Evolutionary conservation across 208 protist species (phyloP), one percentile per base, ranked within the genome.

Genomic region (Lotmaria passim): DNA sequence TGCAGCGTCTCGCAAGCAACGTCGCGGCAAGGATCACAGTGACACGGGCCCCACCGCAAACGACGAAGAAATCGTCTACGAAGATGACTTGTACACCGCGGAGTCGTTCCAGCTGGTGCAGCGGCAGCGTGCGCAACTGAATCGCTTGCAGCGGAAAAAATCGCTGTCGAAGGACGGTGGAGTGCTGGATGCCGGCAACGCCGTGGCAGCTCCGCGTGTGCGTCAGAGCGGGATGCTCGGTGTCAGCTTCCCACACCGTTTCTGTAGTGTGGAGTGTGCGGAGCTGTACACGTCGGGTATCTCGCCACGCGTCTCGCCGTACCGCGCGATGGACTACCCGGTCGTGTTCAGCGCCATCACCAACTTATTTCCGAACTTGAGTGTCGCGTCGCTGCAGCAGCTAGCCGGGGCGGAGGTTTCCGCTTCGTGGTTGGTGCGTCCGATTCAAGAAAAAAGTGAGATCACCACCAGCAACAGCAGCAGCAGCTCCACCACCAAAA

Each of bases 331-430:
- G 71, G 70, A 74, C 55, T 79, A 87, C 36, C 73, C 73, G 4
- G 39, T 55, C 14, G 50, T 92, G 15, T 48, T 86, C n/a, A 41
- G 75, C 3, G 73, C 82, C 17, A 41, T 94, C 17, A 63, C 76
- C 10, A 75, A 79, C 24, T 53, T 94, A 17, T 94, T 94, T 50
- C 89, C 89, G 1, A 90, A 83, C 53, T 58, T 94, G 67, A 58
- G 69, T 23, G 53, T 79, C 0, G 83, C 69, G 0, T 59, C 71
- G 11, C 79, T 94, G 51, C 79, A 82, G 44, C 76, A 73, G 43
- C 75, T 91, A 8, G 82, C 86, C 15, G 81, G 70, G 31, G 81
- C 82, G 52, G 83, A 94, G 33, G 60, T 39, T 30, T 63, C 62
- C 8, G 46, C 70, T 17, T 26, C 47, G 11, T 51, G 73, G 26